Evolutionary conservation across 768 basidiomycete species (phyloP).

Genomic region (Cystofilobasidium capitatum): DNA sequence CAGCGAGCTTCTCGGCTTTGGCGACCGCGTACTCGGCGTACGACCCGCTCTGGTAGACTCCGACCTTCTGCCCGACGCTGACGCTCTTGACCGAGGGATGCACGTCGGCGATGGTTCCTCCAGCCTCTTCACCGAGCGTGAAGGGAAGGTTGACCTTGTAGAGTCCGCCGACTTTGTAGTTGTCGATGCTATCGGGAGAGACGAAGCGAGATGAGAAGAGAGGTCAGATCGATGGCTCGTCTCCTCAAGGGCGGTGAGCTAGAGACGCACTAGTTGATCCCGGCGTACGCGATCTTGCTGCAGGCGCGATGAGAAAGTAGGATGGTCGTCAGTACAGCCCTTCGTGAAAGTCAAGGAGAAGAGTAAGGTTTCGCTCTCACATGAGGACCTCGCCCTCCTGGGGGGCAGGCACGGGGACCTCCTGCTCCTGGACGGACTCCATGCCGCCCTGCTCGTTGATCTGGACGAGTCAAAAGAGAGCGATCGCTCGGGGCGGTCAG

Average conservation of each 20-base stretch:
- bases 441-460: conserved; percentile 64
- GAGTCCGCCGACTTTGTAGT: conserved; percentile 57
- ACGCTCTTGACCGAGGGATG: conserved; percentile 44
- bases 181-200: conserved; percentile 30
- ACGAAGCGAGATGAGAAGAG: background rate
- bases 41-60: background rate
- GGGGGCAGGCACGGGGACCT: conserved; percentile 58
- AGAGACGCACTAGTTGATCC: background rate
- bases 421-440: conserved; percentile 52
- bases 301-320: background rate
- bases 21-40: conserved; percentile 20
- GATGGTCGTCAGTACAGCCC: background rate
- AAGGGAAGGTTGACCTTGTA: conserved; percentile 51
- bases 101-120: conserved; percentile 64
- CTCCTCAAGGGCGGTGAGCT: background rate
- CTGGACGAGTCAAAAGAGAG: conserved; percentile 29
- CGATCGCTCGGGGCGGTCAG: background rate
- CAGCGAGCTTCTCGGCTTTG: background rate
- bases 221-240: conserved; percentile 40
- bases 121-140: conserved; percentile 64
- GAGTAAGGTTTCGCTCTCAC: conserved; percentile 49
- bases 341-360: background rate
- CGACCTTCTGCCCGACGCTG: background rate
- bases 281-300: background rate
- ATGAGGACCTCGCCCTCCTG: conserved; percentile 51